Conservation (phyloP, 495 filamentous ascomycete species). For the Talaromyces ruber region DNA sequence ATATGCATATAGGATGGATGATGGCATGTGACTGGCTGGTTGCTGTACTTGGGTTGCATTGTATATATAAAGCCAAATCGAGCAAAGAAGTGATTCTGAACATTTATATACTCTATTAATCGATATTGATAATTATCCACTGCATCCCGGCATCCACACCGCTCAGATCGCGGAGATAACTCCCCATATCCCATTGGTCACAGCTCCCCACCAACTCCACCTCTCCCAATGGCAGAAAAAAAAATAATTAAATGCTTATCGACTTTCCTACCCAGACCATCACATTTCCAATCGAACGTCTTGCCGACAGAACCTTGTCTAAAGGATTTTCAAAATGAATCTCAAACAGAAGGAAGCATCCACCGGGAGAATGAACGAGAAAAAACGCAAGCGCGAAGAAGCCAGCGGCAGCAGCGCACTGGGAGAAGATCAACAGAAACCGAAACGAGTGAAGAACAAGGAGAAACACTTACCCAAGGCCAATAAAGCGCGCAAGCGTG, state of each 20-base stretch:
- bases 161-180: neutral
- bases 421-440: constrained; percentile 11
- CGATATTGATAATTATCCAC: too few species aligned
- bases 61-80: neutral
- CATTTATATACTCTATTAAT: neutral
- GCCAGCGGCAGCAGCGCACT: constrained; percentile 15
- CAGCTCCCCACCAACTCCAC: neutral
- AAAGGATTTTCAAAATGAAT: neutral
- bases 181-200: neutral
- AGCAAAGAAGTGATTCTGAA: neutral
- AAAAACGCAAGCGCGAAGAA: constrained; percentile 32
- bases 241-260: neutral
- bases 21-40: neutral
- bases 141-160: neutral
- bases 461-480: constrained; percentile 2
- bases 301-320: too few species aligned
- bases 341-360: constrained; percentile 2
- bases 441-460: constrained; percentile 5
- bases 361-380: constrained; percentile 29
- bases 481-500: constrained; percentile 4
- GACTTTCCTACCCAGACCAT: neutral
- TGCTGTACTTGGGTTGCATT: neutral
- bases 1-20: neutral
- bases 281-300: neutral
- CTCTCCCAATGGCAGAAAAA: neutral